Percentiles rank a stretch among this genome's conserved stretches.
Conservation (phyloP, 257 asterid genomes). For the Solanum piurae region DNA sequence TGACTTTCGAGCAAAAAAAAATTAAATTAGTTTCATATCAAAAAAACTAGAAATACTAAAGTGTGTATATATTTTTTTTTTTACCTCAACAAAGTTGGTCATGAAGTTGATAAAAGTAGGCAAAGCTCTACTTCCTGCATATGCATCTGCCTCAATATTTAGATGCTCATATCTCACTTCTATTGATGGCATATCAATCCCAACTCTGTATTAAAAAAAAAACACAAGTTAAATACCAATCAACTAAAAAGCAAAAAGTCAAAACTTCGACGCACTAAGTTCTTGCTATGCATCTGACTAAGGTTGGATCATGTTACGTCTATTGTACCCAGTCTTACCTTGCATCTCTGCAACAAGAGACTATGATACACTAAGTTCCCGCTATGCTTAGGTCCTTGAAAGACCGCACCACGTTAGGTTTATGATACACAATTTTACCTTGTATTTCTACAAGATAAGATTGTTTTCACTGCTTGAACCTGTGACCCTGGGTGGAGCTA, state of each 20-base stretch:
- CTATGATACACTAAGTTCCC: not conserved
- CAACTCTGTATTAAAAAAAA: conserved; percentile 28
- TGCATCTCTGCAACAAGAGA: not conserved
- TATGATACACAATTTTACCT: not conserved
- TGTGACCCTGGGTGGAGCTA: not conserved
- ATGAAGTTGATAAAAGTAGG: conserved; percentile 47
- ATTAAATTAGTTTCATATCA: not conserved
- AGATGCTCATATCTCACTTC: conserved; percentile 68
- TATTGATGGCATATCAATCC: conserved; percentile 53
- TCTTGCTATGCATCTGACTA: not conserved
- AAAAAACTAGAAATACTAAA: not conserved
- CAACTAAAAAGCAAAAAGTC: not conserved
- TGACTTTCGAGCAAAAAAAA: not conserved
- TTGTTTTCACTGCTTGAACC: not conserved
- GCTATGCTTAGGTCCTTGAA: not conserved
- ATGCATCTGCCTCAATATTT: conserved; percentile 50
- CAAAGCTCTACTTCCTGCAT: conserved; percentile 39
- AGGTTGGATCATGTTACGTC: not conserved
- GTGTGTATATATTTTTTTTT: not conserved
- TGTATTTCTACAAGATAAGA: not conserved
- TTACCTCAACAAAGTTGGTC: conserved; percentile 46
- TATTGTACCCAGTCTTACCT: not conserved
- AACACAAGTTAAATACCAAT: not conserved
- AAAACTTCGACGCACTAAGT: not conserved
- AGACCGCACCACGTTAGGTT: not conserved